A percentile compares a stretch with the other conserved stretches of the same genome.
phyloP scores from a whole-genome alignment of 2,329 filamentous ascomycete genomes.

The Beauveria caledonica region DNA sequence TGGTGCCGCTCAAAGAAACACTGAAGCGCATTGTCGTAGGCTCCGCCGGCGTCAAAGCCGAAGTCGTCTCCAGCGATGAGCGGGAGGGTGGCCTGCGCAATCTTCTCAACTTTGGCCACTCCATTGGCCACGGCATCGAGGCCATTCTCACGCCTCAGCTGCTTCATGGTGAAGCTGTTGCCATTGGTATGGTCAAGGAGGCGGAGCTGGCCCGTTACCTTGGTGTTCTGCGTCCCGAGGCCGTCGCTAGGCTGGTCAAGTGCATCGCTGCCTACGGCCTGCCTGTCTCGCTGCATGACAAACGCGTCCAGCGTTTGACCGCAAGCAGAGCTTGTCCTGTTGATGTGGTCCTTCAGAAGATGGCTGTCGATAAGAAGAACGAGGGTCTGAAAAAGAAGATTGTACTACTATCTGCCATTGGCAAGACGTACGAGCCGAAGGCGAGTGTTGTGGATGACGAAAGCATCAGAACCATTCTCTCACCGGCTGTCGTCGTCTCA shows the following conservation, averaged over 20 bases:
- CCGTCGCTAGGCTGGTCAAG: conserved; percentile 82
- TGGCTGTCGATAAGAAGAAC: conserved; percentile 99
- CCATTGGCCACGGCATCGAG: conserved; percentile 94
- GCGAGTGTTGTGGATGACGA: conserved; percentile 84
- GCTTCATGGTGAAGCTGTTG: conserved; percentile 89
- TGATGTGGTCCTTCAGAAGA: conserved; percentile 77
- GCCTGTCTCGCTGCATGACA: conserved; percentile 77
- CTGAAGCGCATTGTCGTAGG: conserved; percentile 77
- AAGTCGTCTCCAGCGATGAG: conserved; percentile 90
- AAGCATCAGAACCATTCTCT: conserved; percentile 75
- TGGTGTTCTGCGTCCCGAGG: conserved; percentile 74
- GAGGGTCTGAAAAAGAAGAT: conserved; percentile 93
- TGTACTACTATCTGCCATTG: conserved; percentile 83
- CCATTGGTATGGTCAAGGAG: conserved; percentile 98
- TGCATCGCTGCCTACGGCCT: conserved; percentile 92
- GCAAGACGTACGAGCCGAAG: conserved; percentile 75
- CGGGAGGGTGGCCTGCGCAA: conserved; percentile 90
- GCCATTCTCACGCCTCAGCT: conserved; percentile 92
- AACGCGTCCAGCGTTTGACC: conserved; percentile 70
- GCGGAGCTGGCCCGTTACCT: conserved; percentile 87
- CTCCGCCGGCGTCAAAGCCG: conserved; percentile 87
- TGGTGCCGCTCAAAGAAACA: conserved; percentile 61
- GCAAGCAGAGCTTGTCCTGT: conserved; percentile 84
- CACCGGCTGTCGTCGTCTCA: conserved; percentile 64
- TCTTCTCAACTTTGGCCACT: conserved; percentile 94